Conservation (phyloP, 2,329 filamentous ascomycete genomes). For the Aspergillus tanneri region DNA sequence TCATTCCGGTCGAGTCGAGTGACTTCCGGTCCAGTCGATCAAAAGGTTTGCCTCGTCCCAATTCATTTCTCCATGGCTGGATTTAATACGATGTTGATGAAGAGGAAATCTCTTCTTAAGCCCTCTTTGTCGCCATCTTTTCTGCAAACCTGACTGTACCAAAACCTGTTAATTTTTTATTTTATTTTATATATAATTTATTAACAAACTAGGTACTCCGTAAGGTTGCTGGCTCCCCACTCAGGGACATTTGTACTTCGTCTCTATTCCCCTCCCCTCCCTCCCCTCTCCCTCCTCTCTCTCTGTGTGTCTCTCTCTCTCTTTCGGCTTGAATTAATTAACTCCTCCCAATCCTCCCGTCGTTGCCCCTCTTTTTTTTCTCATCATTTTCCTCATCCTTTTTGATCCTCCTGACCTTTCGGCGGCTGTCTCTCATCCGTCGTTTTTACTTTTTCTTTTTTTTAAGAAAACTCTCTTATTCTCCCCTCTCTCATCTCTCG, state of each 20-base stretch:
- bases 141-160: too few relatives aligned
- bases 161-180: too few relatives aligned
- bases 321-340: neutral
- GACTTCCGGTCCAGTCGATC: conserved; percentile 1
- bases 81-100: too few relatives aligned
- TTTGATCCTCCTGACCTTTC: neutral
- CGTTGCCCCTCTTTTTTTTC: conserved; percentile 8
- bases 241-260: conserved; percentile 9
- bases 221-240: conserved; percentile 8
- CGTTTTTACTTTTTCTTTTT: neutral
- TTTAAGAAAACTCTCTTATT: neutral
- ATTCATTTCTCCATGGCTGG: conserved; percentile 12
- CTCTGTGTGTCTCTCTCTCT: conserved; percentile 1
- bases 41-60: conserved; percentile 20
- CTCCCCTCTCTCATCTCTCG: neutral
- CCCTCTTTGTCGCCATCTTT: too few relatives aligned
- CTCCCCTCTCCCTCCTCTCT: neutral
- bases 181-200: neutral
- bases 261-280: conserved; percentile 1
- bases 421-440: neutral
- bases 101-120: too few relatives aligned
- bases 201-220: conserved; percentile 4
- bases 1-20: neutral
- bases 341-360: neutral
- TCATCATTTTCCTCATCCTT: neutral